Base-by-base conservation (phyloP, 2,329 filamentous ascomycete species). In the Ilyonectria destructans region DNA sequence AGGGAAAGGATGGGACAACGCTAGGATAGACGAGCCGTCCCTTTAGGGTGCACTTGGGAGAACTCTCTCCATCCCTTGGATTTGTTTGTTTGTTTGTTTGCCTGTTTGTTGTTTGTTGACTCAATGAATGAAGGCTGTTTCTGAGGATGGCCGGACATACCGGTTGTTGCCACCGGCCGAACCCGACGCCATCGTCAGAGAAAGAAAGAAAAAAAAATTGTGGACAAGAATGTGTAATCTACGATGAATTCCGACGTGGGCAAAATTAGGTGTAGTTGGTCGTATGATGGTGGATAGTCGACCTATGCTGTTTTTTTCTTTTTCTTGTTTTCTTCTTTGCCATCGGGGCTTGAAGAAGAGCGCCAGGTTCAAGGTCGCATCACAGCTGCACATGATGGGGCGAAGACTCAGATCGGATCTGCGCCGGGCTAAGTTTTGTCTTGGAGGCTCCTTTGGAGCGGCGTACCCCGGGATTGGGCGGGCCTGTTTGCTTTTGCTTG, bases 251-350 rank as follows among this genome's bases (percentile, higher is more conserved):
- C 62, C 48, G 61, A 49, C 33, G 4, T 26, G 4, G 52, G 37
- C 55, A 37, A 63, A 62, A 61, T 35, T 65, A 43, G 19, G 65
- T 49, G 31, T 23, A 26, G 54, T 9, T 45, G 49, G 63, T 75
- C 69, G 67, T 75, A 69, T 69, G 67, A 72, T 74, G 57, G 65
- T 72, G 67, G 67, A 67, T 62, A 60, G 57, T 58, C 31, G 35
- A 13, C 51, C 40, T 51, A 58, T 13, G 55, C 45, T 8, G 51
- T 40, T 17, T 40, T 40, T 59, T 59, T 56, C 40, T 64, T 49
- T 58, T 64, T 61, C 45, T 58, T 43, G 37, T 45, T 57, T 37
- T 26, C 58, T 17, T 23, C 21, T 61, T 13, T 52, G 21, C 37
- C n/a, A 19, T 46, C 56, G 56, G 54, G 33, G 15, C 19, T 23